A percentile compares a stretch with the other conserved stretches of the same genome.
phyloP scores from a whole-genome alignment of 2,329 filamentous ascomycete genomes.

The Aspergillus fumigatiaffinis region DNA sequence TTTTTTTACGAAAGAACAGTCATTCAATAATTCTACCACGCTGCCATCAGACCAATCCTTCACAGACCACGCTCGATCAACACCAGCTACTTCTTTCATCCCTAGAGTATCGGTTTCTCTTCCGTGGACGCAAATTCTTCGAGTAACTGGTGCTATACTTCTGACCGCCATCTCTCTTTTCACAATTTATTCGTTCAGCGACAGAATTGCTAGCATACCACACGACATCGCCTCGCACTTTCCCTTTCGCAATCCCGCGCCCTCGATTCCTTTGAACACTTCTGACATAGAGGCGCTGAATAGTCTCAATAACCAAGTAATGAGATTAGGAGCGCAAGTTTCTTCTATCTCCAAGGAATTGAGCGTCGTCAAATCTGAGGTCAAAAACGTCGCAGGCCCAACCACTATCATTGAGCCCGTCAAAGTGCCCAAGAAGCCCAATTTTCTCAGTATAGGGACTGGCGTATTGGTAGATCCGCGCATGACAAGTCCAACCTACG shows the following conservation, averaged over 20 bases:
- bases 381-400: constrained; percentile 17
- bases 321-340: constrained; percentile 26
- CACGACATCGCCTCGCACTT: constrained; percentile 14
- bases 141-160: constrained; percentile 6
- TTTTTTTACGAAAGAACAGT: constrained; percentile 5
- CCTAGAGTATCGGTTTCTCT: neutral
- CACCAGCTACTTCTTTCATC: neutral
- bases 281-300: constrained; percentile 22
- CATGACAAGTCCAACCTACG: constrained; percentile 57
- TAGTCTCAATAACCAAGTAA: constrained; percentile 23
- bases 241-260: constrained; percentile 2
- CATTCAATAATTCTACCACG: neutral
- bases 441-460: constrained; percentile 65
- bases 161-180: constrained; percentile 11
- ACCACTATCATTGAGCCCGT: constrained; percentile 16
- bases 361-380: constrained; percentile 21
- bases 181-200: constrained; percentile 10
- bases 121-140: neutral
- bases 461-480: constrained; percentile 62
- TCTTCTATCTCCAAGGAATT: constrained; percentile 30
- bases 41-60: neutral
- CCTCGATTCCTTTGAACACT: constrained; percentile 19
- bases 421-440: constrained; percentile 49
- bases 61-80: neutral
- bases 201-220: constrained; percentile 11